phyloP scores from a whole-genome alignment of 2,329 filamentous ascomycete species.

The Exophiala spinifera region DNA sequence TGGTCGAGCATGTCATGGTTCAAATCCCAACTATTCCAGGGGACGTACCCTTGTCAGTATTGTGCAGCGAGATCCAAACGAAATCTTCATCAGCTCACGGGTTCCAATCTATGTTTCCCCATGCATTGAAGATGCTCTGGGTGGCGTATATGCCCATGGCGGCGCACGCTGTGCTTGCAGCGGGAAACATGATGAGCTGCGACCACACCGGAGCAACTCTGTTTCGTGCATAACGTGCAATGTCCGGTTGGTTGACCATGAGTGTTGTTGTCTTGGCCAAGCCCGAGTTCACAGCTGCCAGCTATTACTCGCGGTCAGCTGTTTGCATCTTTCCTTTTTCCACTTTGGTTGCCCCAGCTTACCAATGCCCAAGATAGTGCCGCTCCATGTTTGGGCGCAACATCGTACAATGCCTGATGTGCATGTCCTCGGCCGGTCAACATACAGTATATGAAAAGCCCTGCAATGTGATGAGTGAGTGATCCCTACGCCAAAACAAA shows the following conservation, averaged over 20 bases:
- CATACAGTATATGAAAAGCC: slow-evolving; percentile 14
- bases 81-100: not conserved
- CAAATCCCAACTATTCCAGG: slow-evolving; percentile 7
- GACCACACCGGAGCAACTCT: slow-evolving; percentile 42
- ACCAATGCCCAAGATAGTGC: slow-evolving; percentile 18
- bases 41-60: not conserved
- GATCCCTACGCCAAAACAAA: too few relatives aligned
- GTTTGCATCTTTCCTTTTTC: too few relatives aligned
- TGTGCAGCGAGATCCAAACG: slow-evolving; percentile 30
- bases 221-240: slow-evolving; percentile 37
- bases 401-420: slow-evolving; percentile 9
- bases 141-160: slow-evolving; percentile 46
- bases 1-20: slow-evolving; percentile 19
- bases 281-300: slow-evolving; percentile 37
- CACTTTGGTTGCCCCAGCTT: too few relatives aligned
- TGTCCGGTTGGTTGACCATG: slow-evolving; percentile 46
- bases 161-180: slow-evolving; percentile 43
- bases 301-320: slow-evolving; percentile 36
- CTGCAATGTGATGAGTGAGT: not conserved
- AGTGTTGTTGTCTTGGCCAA: slow-evolving; percentile 40
- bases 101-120: slow-evolving; percentile 31
- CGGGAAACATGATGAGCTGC: slow-evolving; percentile 41
- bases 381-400: slow-evolving; percentile 10
- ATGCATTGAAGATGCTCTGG: slow-evolving; percentile 43
- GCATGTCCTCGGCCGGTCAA: slow-evolving; percentile 13